Base-by-base conservation (phyloP, 495 filamentous ascomycete genomes). In the Annulohypoxylon nitens region DNA sequence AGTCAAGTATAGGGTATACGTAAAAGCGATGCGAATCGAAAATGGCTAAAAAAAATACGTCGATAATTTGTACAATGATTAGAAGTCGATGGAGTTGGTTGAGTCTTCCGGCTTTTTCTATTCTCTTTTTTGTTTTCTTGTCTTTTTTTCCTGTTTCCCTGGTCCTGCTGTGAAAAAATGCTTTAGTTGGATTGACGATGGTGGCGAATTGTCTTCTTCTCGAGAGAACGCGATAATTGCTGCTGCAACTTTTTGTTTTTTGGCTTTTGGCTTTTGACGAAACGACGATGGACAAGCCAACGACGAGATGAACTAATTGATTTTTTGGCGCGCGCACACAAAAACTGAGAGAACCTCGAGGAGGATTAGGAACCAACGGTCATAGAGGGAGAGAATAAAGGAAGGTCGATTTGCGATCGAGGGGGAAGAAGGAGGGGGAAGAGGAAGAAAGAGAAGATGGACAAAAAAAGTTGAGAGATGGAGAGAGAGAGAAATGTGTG, bases 301-400 rank as follows among this genome's bases (percentile, higher is more conserved):
- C 77, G 76, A 73, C 74, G 62, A 61, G 75, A 43, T 47, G n/a
- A 74, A 76, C 73, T 72, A 76, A 70, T 75, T 70, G 67, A 47
- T 59, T 50, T 74, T 50, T 51, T 54, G 50, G 76, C 80, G 79
- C 77, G 78, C 80, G 70, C 64, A 71, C 68, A 76, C 63, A 71
- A 71, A 75, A 76, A 80, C 76, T 76, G 61, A 36, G 67, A 72
- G 75, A 71, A 50, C 57, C 64, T 77, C 74, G 80, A 81, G 77
- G 78, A 80, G 78, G 77, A 79, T 84, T 84, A 83, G 79, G 79
- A 81, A 77, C 65, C 73, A 76, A 72, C 73, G 62, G 71, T 66
- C 67, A 61, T 69, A 76, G 72, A 74, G 78, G 71, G 73, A 77
- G 70, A 70, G 70, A 78, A 82, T 75, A 81, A 81, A 83, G 79